Evolutionary conservation across 148 eudicot genomes (phyloP), one percentile per base, ranked within the genome.

Genomic region (Mesembryanthemum crystallinum): DNA sequence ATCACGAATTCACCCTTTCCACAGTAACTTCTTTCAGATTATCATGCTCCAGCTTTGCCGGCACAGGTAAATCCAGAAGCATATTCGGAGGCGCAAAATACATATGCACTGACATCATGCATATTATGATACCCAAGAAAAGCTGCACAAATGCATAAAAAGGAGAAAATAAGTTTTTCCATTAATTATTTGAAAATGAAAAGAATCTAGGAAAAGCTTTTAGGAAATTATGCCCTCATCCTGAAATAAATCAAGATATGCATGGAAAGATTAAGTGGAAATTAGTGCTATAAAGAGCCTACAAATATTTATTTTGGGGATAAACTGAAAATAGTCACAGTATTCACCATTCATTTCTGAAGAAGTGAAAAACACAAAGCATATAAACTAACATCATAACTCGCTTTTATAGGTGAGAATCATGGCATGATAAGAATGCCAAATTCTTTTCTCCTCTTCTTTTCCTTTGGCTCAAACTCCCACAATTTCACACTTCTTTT

Each of bases 71-170:
- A 76, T 92, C 96, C 51, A 92, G 72, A 72, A 95, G 97, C 89
- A 83, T 76, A 82, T 66, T 90, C 68, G 96, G 82, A 78, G 98
- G 96, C 17, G 98, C 91, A 69, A 95, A 95, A 71, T 92, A 95
- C 96, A 92, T 86, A 71, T 95, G 97, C 39, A 95, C 78, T 11
- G 98, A 95, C 97, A 92, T 95, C 88, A 95, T 92, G 85, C 98
- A 92, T 77, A 95, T 80, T 5, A 95, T 80, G 59, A 95, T 95
- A n/a, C 97, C 97, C 84, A 95, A 76, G 85, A 94, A 89, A 74
- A 94, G 98, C 98, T 94, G 96, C 91, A 78, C 37, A 21, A 69
- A 7, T 27, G 61, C n/a, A 69, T 32, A 23, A 5, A 35, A n/a
- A 55, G 47, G 62, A 57, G 49, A 18, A 8, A 39, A 15, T n/a